These are phyloP conservation scores for Salix dunnii DNA, from an alignment of 345 rosid genomes.

Conservation along the genomic window DNA sequence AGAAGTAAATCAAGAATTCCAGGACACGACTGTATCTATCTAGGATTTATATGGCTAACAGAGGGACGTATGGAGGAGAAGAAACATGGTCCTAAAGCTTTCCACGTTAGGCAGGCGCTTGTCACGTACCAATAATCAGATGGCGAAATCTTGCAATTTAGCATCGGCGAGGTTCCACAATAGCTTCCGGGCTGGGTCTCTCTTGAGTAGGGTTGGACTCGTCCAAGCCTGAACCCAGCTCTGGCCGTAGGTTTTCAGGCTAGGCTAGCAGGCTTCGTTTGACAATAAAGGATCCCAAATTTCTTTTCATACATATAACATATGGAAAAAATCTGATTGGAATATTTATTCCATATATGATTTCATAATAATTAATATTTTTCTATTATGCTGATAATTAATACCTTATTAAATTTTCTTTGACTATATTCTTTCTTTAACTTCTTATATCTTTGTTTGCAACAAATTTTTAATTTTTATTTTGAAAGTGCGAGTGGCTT, in stretches of 20 bases:
- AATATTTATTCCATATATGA: not conserved
- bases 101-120: not conserved
- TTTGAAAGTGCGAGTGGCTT: too few relatives aligned
- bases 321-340: too few relatives aligned
- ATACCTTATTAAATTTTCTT: not conserved
- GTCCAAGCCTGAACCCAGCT: not conserved
- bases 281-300: not conserved
- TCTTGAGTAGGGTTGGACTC: not conserved
- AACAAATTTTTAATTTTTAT: not conserved
- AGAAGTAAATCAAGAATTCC: not conserved
- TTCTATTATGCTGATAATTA: not conserved
- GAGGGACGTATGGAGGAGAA: not conserved
- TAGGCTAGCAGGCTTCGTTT: not conserved
- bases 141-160: not conserved
- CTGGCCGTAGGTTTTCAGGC: not conserved
- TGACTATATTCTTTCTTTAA: too few relatives aligned
- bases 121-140: not conserved
- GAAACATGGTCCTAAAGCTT: not conserved
- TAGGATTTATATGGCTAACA: not conserved
- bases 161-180: not conserved
- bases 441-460: not conserved
- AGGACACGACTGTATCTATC: not conserved
- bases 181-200: not conserved
- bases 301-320: fast-evolving
- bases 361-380: not conserved